phyloP scores from a whole-genome alignment of 148 eudicot species.

The Rhododendron vialii region DNA sequence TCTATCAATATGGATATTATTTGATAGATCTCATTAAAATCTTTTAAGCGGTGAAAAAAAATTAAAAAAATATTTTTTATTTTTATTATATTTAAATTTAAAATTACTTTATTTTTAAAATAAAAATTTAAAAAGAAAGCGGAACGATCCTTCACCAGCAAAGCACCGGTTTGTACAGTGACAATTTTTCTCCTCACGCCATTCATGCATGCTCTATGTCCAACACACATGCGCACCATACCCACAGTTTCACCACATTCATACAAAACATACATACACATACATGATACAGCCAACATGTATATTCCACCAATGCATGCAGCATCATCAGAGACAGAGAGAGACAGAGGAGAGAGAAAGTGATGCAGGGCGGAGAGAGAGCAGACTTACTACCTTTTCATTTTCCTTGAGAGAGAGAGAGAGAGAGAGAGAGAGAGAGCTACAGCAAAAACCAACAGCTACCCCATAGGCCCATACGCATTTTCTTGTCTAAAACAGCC shows the following conservation, averaged over 20 bases:
- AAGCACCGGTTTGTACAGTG: not conserved
- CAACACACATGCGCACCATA: not conserved
- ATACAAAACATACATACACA: not conserved
- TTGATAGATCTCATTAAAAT: too few species aligned
- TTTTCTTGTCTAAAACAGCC: constrained; percentile 16
- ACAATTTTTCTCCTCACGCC: constrained; percentile 2
- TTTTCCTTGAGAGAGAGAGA: not conserved
- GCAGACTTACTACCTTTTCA: not conserved
- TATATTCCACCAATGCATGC: not conserved
- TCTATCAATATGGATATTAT: too few species aligned
- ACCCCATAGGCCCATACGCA: not conserved
- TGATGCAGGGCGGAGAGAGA: not conserved
- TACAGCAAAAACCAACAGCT: not conserved
- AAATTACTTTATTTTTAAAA: too few species aligned
- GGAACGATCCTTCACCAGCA: not conserved
- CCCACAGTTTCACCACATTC: not conserved
- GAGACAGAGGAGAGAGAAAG: constrained; percentile 10
- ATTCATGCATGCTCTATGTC: not conserved
- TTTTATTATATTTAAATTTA: too few species aligned
- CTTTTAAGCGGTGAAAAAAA: too few species aligned
- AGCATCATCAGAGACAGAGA: constrained; percentile 3
- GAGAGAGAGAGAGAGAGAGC: not conserved
- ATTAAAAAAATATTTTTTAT: too few species aligned
- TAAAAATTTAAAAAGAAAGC: too few species aligned
- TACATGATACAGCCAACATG: not conserved